Evolutionary conservation across 352 stramenopile species (phyloP), one percentile per base, ranked within the genome.

Genomic region (Elongisporangium undulatum): DNA sequence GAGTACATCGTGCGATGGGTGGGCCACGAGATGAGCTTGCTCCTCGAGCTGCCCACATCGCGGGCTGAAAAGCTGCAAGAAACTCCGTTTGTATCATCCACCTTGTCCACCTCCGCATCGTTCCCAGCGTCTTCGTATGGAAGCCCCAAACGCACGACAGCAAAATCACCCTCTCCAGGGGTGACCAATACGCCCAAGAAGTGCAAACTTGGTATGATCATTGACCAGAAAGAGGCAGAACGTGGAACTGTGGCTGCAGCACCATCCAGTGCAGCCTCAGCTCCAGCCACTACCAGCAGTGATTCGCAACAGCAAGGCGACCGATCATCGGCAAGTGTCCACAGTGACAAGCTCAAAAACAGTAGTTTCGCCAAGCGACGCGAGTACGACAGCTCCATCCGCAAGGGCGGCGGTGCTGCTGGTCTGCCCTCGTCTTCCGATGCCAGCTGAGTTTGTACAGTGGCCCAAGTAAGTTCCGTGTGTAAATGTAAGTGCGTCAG

Each of bases 1-100:
- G 83, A 93, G 63, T 89, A 92, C 59, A 87, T 91, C 34, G 75
- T 93, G 20, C 79, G 83, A 7, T 93, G 83, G 83, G 83, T 93
- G 15, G 83, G 83, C 20, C 81, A 93, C 60, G 83, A 93, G 60
- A 91, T 82, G 67, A 93, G 83, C 72, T 55, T 93, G 63, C 61
- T 93, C 41, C 62, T 93, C 24, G 83, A 93, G 52, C 57, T 93
- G 21, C 76, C 83, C 3, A 58, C 63, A 6, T 55, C 74, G n/a
- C 67, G 53, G 50, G 49, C 58, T 7, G 73, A 87, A 53, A 85
- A 85, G 41, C 45, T 81, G 3, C 66, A 84, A 29, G 76, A 85
- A 63, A 72, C 56, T 8, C 72, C 24, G 24, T 7, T 83, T 34
- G 62, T 70, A 19, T 62, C 69, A 1, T 61, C 71, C 2, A 50